phyloP scores from a whole-genome alignment of 2,329 filamentous ascomycete species.

The Fusarium annulatum region DNA sequence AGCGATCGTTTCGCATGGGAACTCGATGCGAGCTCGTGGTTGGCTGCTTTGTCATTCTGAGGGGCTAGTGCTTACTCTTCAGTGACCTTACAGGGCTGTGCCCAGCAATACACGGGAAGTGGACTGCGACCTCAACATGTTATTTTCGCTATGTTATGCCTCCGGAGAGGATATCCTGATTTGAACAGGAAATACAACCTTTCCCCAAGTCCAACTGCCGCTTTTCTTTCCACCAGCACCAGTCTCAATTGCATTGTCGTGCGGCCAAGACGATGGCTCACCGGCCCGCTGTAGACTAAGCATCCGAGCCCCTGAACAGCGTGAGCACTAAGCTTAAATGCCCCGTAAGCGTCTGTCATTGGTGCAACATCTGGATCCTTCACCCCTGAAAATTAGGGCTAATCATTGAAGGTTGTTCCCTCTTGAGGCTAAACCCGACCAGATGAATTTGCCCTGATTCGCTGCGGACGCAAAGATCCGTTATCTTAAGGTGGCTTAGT shows the following conservation, averaged over 20 bases:
- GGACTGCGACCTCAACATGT: not conserved
- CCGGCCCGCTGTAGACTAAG: not conserved
- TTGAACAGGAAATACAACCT: not conserved
- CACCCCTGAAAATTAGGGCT: slow-evolving; percentile 8
- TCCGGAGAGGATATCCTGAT: not conserved
- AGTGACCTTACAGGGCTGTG: not conserved
- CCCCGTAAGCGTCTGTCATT: not conserved
- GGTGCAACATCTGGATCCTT: not conserved
- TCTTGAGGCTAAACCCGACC: not conserved
- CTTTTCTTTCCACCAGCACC: not conserved
- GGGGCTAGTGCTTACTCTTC: slow-evolving; percentile 14
- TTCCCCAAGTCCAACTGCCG: not conserved
- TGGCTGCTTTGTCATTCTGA: slow-evolving; percentile 1
- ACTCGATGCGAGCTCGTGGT: not conserved
- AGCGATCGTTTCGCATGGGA: slow-evolving; percentile 8
- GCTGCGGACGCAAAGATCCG: not conserved
- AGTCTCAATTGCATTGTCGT: not conserved
- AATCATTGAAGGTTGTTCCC: not conserved
- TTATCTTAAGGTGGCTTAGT: not conserved
- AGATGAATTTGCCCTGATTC: not conserved
- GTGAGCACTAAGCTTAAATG: slow-evolving; percentile 7
- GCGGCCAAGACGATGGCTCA: not conserved
- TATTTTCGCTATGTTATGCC: not conserved
- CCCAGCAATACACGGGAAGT: not conserved
- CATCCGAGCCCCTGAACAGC: not conserved